A percentile compares a stretch with the other conserved stretches of the same genome.
These are phyloP conservation scores for Pseudogymnoascus sp. DNA, from an alignment of 2,329 filamentous ascomycete species.

Conservation along the genomic window DNA sequence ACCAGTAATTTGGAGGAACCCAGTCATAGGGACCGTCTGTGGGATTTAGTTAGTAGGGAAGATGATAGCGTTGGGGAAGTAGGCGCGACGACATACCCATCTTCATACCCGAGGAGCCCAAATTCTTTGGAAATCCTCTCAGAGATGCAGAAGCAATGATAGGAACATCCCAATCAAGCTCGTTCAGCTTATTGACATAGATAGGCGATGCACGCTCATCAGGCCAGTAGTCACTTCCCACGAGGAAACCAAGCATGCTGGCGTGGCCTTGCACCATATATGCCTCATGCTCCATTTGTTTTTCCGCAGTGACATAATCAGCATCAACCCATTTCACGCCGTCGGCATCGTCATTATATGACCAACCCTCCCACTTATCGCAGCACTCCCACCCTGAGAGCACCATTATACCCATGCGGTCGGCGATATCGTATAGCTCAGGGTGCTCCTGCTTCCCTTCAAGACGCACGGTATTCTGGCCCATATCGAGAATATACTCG, in stretches of 20 bases:
- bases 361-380: conserved; percentile 59
- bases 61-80: neutral
- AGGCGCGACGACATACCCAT: conserved; percentile 33
- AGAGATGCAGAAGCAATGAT: conserved; percentile 49
- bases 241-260: conserved; percentile 46
- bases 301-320: conserved; percentile 47
- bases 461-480: conserved; percentile 53
- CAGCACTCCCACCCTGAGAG: conserved; percentile 59
- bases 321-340: conserved; percentile 39
- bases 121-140: conserved; percentile 40
- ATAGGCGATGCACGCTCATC: conserved; percentile 45
- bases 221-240: conserved; percentile 57
- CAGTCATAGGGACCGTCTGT: conserved; percentile 54
- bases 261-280: conserved; percentile 52
- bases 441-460: conserved; percentile 59
- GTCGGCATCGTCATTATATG: conserved; percentile 45
- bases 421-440: conserved; percentile 49
- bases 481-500: conserved; percentile 48
- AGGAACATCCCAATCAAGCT: conserved; percentile 46
- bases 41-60: neutral
- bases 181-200: conserved; percentile 42
- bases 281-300: conserved; percentile 51
- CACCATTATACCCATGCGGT: conserved; percentile 51
- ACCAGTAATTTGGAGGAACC: conserved; percentile 59
- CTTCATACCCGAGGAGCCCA: conserved; percentile 52